Base-by-base conservation (phyloP, 1,284 basidiomycete genomes). In the Mycosarcoma maydis region DNA sequence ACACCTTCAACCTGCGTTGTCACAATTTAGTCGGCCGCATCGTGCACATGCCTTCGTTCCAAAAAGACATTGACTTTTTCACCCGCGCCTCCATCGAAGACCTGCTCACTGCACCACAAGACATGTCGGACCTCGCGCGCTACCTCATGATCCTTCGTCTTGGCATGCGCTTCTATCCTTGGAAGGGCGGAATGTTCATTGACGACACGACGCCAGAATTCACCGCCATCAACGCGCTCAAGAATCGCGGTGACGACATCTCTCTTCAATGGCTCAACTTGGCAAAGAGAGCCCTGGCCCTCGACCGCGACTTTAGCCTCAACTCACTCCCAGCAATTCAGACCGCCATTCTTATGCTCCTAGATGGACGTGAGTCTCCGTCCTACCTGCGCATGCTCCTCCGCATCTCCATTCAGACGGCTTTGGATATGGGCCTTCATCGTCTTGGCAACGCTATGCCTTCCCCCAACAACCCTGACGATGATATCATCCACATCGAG, bases 161-260 rank as follows among this genome's bases (percentile, higher is more conserved):
- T 23, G 76, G 66, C 16, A 48, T 76, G 57, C 56, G 69, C 22
- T 78, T 78, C 59, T 75, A 75, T 24, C 74, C 76, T 2, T 68
- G 67, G 64, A 55, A 54, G 14, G 44, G 43, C 10, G 38, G 29
- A 36, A 38, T 64, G 45, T 54, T 62, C 34, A 40, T 48, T 49
- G 62, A 67, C 23, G 41, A 68, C 4, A 47, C 44, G 10, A 56
- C 52, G 10, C 56, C 59, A 20, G 66, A 58, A 32, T 71, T 74
- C 26, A 50, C 57, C 29, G 67, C 66, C 9, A 59, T 71, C 52
- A 58, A 75, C 23, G 53, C 58, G 0, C 52, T 75, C 42, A 68
- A 70, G 57, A 72, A 71, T 16, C 51, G 61, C 14, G 61, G 58
- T 29, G 62, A 66, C 23, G 64, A 72, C 24, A 50, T 66, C 23